These are phyloP conservation scores for Hortiboletus campestris DNA, from an alignment of 768 basidiomycete species.

Conservation along the genomic window DNA sequence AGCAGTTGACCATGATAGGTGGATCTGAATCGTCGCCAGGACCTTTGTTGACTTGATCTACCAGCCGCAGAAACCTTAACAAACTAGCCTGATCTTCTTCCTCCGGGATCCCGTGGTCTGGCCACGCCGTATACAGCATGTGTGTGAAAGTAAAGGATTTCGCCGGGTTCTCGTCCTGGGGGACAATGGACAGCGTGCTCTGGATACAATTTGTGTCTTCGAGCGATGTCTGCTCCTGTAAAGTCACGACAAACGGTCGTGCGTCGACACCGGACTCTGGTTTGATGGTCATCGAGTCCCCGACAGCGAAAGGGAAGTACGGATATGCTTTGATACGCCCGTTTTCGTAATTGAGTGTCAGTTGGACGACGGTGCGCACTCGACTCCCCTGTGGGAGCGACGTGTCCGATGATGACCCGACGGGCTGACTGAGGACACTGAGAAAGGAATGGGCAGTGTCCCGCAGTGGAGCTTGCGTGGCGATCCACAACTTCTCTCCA, in stretches of 20 bases:
- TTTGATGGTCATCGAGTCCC: constrained; percentile 45
- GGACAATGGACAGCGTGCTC: constrained; percentile 57
- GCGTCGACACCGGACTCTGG: constrained; percentile 44
- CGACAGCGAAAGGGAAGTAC: constrained; percentile 68
- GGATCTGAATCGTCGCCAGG: constrained; percentile 52
- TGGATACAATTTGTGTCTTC: constrained; percentile 58
- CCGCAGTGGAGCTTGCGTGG: constrained; percentile 77
- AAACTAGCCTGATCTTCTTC: constrained; percentile 58
- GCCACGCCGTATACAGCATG: constrained; percentile 75
- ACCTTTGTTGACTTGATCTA: constrained; percentile 59
- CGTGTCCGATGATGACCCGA: constrained; percentile 33
- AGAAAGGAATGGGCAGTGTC: constrained; percentile 74
- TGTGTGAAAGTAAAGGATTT: constrained; percentile 60
- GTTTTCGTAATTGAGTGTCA: constrained; percentile 70
- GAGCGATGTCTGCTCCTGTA: constrained; percentile 45
- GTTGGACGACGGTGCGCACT: constrained; percentile 76
- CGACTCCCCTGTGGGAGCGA: constrained; percentile 37
- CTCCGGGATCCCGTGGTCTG: constrained; percentile 79
- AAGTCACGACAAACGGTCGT: constrained; percentile 55
- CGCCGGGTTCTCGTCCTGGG: constrained; percentile 29
- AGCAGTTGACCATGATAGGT: constrained; percentile 82
- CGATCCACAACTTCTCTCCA: constrained; percentile 81
- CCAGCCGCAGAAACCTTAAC: constrained; percentile 60
- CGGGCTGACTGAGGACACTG: constrained; percentile 57
- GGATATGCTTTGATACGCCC: constrained; percentile 71